phyloP scores from a whole-genome alignment of 2,329 filamentous ascomycete species.

The Fusarium multiceps region DNA sequence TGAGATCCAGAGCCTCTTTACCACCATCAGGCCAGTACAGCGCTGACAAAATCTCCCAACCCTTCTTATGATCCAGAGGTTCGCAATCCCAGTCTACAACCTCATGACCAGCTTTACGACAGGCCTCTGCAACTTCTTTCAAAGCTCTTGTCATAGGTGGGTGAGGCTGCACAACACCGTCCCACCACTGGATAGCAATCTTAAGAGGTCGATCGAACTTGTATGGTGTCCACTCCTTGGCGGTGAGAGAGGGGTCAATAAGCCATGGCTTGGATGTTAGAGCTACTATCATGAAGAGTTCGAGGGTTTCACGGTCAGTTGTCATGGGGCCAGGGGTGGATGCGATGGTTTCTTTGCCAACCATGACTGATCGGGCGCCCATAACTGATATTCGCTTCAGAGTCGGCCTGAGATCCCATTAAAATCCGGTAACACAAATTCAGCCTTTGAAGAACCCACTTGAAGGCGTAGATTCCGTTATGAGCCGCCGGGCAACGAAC shows the following conservation, averaged over 20 bases:
- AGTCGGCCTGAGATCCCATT: conserved; percentile 42
- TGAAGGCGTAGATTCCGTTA: conserved; percentile 52
- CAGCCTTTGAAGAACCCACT: conserved; percentile 22
- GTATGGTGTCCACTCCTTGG: conserved; percentile 51
- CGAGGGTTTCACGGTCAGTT: conserved; percentile 50
- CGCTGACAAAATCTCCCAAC: conserved; percentile 56
- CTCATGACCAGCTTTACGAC: conserved; percentile 60
- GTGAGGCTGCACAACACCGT: conserved; percentile 69
- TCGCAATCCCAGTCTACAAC: conserved; percentile 65
- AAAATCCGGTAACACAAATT: fast-evolving
- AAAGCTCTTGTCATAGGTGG: conserved; percentile 69
- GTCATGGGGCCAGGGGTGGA: conserved; percentile 51
- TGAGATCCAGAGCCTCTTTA: conserved; percentile 60
- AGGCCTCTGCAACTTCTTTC: conserved; percentile 63
- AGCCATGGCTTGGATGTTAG: conserved; percentile 50
- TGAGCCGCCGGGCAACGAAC: conserved; percentile 53
- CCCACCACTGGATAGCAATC: conserved; percentile 70
- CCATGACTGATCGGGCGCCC: conserved; percentile 46
- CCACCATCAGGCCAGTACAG: conserved; percentile 72
- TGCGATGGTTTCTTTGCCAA: conserved; percentile 51
- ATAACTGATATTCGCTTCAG: conserved; percentile 47
- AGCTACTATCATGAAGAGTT: conserved; percentile 51
- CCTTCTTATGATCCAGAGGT: conserved; percentile 62
- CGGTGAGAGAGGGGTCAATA: conserved; percentile 48
- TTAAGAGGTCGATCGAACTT: conserved; percentile 60